Evolutionary conservation across 805 yeast species (phyloP), one percentile per base, ranked within the genome.

Genomic region (Lachancea sp.): DNA sequence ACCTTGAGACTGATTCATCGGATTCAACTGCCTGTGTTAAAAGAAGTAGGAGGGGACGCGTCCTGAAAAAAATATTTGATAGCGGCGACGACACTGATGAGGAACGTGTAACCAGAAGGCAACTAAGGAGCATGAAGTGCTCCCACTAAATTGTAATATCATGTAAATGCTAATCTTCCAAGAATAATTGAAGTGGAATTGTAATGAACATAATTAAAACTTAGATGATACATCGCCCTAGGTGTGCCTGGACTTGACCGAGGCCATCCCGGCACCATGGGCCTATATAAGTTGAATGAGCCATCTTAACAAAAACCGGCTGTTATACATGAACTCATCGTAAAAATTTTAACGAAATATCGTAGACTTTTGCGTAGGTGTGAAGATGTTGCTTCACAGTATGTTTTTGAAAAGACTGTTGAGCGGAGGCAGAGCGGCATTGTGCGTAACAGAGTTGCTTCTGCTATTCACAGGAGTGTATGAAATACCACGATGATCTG

Each of bases 371-470:
- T 32, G 35, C 17, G 18, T 13, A 7, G 13, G 13, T 12, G 31
- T 13, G 31, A 30, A n/a, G 33, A 7, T 11, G 10, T 18, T 27
- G n/a, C 45, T 32, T 32, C 44, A 54, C 36, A 54, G 45, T 39
- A 58, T 57, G 31, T 54, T 55, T 41, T 57, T 55, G 38, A 59
- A 51, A 29, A 58, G 53, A n/a, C 57, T 49, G 42, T 49, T 55
- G 16, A 60, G 54, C 37, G 63, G 52, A 20, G 65, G 65, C 42
- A 60, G 44, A 26, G 53, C 50, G 15, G 54, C 48, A 8, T 53
- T 35, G 11, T 44, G 50, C 11, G 50, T 19, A 32, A 37, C 26
- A 18, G 44, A 17, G 20, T 37, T 36, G 13, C 35, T 36, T 11
- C 20, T 13, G 27, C 36, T 22, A 32, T 38, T 35, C 30, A 37